These are phyloP conservation scores for Spathaspora sp. DNA, from an alignment of 805 yeast species.

Conservation along the genomic window DNA sequence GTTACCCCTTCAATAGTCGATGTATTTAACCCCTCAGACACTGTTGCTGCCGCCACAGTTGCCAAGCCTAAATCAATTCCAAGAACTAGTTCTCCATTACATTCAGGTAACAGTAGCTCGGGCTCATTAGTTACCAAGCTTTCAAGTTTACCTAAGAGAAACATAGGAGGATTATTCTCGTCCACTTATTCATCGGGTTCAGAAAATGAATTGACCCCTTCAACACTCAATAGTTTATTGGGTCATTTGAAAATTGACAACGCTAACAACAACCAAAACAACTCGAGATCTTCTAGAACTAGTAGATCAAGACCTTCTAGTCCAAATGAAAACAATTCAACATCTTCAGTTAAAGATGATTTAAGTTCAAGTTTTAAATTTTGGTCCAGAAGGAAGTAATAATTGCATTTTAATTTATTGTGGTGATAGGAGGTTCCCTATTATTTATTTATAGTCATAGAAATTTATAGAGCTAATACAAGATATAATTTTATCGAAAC, in stretches of 20 bases:
- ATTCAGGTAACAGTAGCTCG: neutral
- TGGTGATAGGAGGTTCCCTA: neutral
- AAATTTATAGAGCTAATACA: neutral
- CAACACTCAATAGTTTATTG: neutral
- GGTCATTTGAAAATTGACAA: neutral
- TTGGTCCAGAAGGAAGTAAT: slow-evolving; percentile 1
- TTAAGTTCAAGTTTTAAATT: neutral
- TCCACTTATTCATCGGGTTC: neutral
- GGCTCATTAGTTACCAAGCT: neutral
- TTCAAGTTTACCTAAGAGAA: neutral
- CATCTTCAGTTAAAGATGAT: neutral
- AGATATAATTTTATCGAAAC: too few relatives aligned
- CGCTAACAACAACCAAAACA: neutral
- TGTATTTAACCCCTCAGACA: too few relatives aligned
- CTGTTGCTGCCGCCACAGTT: neutral
- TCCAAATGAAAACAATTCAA: neutral
- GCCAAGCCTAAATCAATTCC: neutral
- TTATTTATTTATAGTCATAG: neutral
- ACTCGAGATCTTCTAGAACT: neutral
- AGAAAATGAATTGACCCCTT: neutral
- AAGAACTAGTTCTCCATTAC: neutral
- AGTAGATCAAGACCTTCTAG: neutral
- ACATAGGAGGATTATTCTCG: neutral
- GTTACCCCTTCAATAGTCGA: neutral
- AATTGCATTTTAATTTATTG: too few relatives aligned